phyloP scores from a whole-genome alignment of 495 filamentous ascomycete genomes.

The Penicillium turbatum region DNA sequence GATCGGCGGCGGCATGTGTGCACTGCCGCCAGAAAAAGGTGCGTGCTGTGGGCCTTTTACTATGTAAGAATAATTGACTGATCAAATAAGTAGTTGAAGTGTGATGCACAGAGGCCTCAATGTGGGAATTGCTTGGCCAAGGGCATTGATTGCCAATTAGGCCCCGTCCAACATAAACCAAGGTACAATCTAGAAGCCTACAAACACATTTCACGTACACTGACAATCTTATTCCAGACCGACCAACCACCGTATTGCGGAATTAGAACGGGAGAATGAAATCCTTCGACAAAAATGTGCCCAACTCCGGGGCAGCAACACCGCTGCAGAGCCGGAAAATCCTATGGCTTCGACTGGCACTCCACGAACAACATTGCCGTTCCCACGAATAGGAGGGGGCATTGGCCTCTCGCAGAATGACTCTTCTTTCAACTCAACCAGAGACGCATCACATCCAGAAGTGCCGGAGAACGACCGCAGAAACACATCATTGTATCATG shows the following conservation, averaged over 20 bases:
- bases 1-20: conserved; percentile 26
- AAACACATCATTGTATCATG: conserved; percentile 26
- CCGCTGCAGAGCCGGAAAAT: neutral
- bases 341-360: conserved; percentile 9
- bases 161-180: conserved; percentile 18
- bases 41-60: neutral
- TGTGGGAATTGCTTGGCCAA: conserved; percentile 26
- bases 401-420: conserved; percentile 11
- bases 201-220: neutral
- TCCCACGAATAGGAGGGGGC: conserved; percentile 1
- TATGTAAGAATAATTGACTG: neutral
- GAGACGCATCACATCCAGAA: conserved; percentile 21
- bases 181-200: conserved; percentile 10
- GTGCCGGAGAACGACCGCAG: conserved; percentile 20
- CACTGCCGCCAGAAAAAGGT: conserved; percentile 33
- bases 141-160: conserved; percentile 20
- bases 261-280: conserved; percentile 29
- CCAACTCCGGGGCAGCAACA: neutral
- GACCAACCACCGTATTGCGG: conserved; percentile 26
- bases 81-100: conserved; percentile 24
- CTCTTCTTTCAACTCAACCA: conserved; percentile 2
- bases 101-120: conserved; percentile 24
- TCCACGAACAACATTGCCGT: neutral
- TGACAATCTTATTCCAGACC: conserved; percentile 11
- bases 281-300: conserved; percentile 15